These are phyloP conservation scores for Pseudevernia furfuracea DNA, from an alignment of 495 filamentous ascomycete species.

Conservation along the genomic window DNA sequence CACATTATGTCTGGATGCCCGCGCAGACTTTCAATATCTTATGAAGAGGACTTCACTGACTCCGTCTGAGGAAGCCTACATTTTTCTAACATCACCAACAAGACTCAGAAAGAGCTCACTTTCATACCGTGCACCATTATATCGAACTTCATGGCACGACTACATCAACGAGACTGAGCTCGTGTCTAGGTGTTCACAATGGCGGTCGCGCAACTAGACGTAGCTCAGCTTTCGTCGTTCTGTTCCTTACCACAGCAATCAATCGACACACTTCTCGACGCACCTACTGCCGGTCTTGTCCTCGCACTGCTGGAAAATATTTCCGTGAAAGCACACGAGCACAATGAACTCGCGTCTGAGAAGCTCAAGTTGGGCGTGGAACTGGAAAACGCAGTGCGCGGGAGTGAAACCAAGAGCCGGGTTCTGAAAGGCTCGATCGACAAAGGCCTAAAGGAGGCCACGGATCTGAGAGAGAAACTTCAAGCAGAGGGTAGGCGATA, in stretches of 20 bases:
- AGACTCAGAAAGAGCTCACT: background rate
- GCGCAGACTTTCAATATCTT: background rate
- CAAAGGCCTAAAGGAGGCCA: slow-evolving; percentile 71
- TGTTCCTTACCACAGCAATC: slow-evolving; percentile 63
- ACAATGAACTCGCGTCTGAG: slow-evolving; percentile 68
- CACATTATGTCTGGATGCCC: background rate
- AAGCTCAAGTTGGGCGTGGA: slow-evolving; percentile 87
- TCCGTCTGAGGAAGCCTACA: background rate
- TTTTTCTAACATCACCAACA: background rate
- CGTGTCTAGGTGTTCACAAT: slow-evolving; percentile 41
- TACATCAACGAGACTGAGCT: background rate
- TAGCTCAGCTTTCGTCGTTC: slow-evolving; percentile 67
- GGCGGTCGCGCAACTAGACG: slow-evolving; percentile 68
- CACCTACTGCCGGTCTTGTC: slow-evolving; percentile 72
- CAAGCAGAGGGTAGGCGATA: slow-evolving; percentile 62
- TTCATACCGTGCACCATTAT: background rate
- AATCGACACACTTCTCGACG: slow-evolving; percentile 55
- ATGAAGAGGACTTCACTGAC: background rate
- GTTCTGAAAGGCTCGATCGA: slow-evolving; percentile 71
- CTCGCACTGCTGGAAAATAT: slow-evolving; percentile 58
- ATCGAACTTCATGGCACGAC: background rate
- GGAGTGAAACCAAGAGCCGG: slow-evolving; percentile 70
- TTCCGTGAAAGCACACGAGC: slow-evolving; percentile 66
- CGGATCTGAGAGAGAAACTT: slow-evolving; percentile 69
- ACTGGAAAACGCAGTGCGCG: slow-evolving; percentile 77